These are phyloP conservation scores for Phytophthora pluvialis DNA, from an alignment of 352 stramenopile genomes.

Conservation along the genomic window DNA sequence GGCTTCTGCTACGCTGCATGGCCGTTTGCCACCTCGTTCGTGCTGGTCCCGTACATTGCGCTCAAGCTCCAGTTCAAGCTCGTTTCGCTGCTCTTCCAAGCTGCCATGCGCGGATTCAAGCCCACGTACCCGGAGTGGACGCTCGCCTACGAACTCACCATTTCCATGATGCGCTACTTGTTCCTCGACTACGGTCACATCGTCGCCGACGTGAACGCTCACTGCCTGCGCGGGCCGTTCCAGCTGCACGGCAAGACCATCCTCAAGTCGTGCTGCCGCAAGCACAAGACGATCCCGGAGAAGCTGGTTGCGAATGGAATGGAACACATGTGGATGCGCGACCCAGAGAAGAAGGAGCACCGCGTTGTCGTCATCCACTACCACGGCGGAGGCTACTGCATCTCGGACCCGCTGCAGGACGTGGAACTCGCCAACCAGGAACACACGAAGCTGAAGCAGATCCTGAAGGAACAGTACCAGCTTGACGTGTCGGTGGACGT, in stretches of 20 bases:
- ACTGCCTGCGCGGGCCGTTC: slow-evolving; percentile 37
- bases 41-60: slow-evolving; percentile 31
- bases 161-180: slow-evolving; percentile 42
- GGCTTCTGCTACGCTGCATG: slow-evolving; percentile 28
- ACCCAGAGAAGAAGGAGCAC: slow-evolving; percentile 26
- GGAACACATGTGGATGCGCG: slow-evolving; percentile 50
- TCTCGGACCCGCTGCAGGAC: slow-evolving; percentile 40
- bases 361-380: slow-evolving; percentile 53
- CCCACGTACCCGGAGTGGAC: slow-evolving; percentile 46
- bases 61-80: slow-evolving; percentile 38
- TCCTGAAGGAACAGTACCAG: slow-evolving; percentile 21
- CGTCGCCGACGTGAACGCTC: slow-evolving; percentile 31
- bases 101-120: slow-evolving; percentile 30
- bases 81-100: slow-evolving; percentile 18
- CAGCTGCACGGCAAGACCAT: slow-evolving; percentile 34
- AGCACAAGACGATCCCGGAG: slow-evolving; percentile 30
- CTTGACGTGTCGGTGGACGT: slow-evolving; percentile 42
- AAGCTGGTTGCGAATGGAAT: slow-evolving; percentile 39
- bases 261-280: slow-evolving; percentile 27
- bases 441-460: slow-evolving; percentile 30
- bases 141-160: slow-evolving; percentile 43
- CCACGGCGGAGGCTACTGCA: slow-evolving; percentile 51
- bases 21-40: slow-evolving; percentile 29
- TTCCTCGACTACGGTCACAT: slow-evolving; percentile 46
- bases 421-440: slow-evolving; percentile 37